Evolutionary conservation across 1,284 basidiomycete genomes (phyloP), one percentile per base, ranked within the genome.

Genomic region (Schizopora paradoxa): DNA sequence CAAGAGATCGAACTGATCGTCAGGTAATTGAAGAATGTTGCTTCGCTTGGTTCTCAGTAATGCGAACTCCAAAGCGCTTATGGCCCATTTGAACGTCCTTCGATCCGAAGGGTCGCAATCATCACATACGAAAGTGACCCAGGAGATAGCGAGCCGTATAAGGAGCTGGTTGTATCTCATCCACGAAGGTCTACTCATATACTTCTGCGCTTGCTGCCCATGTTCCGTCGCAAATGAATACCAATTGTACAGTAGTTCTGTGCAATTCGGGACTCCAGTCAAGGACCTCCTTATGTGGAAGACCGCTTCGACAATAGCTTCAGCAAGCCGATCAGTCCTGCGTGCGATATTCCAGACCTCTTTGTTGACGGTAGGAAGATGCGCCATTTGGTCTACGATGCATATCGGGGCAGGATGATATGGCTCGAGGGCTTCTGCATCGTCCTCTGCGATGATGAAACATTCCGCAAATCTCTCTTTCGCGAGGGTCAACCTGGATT

Each of bases 81-180:
- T 93, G 1, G 96, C 95, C 93, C 95, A 99, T 61, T 91, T 86
- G 77, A 99, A 99, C 0, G 94, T 99, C 65, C 88, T 91, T 51
- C 92, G 82, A 63, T 99, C 95, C 35, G 91, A 89, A 1, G 93
- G 91, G 57, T 97, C 90, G 66, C 96, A 99, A 58, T 95, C 91
- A 61, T 98, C 94, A 65, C 92, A 97, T 53, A 99, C 96, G 69
- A 99, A 99, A 21, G 91, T 85, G 21, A 99, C 91, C 96, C 96
- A 99, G 16, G 89, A 86, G 56, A 97, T 96, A 2, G 92, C 90
- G 34, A 96, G 76, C 51, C 82, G 82, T 64, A 94, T 87, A 28
- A 97, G 72, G 5, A 86, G 71, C 14, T 84, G 78, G 58, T 89
- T 88, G 68, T 95, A 94, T 49, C 86, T 82, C 48, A 77, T 69